Conservation (phyloP, 176 grass and related monocot genomes). For the Triticum monococcum region DNA sequence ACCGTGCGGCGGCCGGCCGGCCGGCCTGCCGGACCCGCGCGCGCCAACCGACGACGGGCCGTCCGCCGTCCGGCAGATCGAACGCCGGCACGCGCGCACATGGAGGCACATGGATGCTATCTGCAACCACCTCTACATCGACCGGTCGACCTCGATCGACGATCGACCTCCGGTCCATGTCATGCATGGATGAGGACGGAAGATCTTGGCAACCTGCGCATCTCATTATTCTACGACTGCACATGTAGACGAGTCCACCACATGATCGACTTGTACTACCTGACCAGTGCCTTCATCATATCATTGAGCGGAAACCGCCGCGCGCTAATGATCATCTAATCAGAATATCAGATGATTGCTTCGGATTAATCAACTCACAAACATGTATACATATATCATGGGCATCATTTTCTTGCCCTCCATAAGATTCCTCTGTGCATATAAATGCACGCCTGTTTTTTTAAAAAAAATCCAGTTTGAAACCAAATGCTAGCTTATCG, state of each 20-base stretch:
- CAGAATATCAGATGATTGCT: neutral
- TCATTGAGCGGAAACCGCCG: neutral
- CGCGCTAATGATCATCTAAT: neutral
- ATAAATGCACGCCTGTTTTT: neutral
- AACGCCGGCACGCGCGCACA: neutral
- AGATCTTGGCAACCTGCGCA: neutral
- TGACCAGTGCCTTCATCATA: neutral
- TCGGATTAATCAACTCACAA: neutral
- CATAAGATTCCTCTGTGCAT: neutral
- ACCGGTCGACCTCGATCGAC: neutral
- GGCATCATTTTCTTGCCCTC: neutral
- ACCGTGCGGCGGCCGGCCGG: neutral
- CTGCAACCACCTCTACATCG: neutral
- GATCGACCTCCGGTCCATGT: neutral
- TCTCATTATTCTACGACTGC: neutral
- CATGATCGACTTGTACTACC: neutral
- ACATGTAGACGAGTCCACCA: neutral
- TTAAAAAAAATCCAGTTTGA: too few species aligned
- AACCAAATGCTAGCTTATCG: neutral
- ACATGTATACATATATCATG: neutral
- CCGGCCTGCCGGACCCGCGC: neutral
- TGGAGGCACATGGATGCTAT: slow-evolving; percentile 1
- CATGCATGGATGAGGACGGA: neutral
- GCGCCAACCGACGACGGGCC: neutral
- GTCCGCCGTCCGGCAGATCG: neutral